Evolutionary conservation across 2,329 filamentous ascomycete genomes (phyloP), one percentile per base, ranked within the genome.

Genomic region (Fusarium dlaminii): DNA sequence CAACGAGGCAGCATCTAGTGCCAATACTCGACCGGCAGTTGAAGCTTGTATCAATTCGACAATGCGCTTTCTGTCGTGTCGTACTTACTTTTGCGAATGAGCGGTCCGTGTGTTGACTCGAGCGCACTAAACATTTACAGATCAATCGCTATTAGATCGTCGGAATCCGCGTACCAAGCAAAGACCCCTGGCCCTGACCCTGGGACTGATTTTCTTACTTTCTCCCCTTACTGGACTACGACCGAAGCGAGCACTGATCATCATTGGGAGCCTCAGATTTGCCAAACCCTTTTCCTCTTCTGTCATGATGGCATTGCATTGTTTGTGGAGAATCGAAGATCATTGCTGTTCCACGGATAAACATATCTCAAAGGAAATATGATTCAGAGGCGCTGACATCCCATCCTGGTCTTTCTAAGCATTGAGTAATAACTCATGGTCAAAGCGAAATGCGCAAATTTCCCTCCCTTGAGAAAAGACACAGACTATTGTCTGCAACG

Each of bases 221-320:
- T 48, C 40, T n/a, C 56, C 32, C 43, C 45, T 66, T 46, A 42
- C 42, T n/a, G n/a, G n/a, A n/a, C n/a, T 52, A n/a, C 30, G 8
- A 29, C 55, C 20, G 42, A 49, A 63, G 62, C 67, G 51, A 66
- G 51, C 27, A 58, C 36, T 36, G 67, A 72, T 72, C 68, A 49
- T 40, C 36, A 29, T 27, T 32, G 27, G 34, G 40, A 51, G n/a
- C 36, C n/a, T 68, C 30, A 51, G 45, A 51, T 60, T 57, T 51
- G 34, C 54, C n/a, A 56, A 15, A 22, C 29, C 30, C 43, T 20
- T 51, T 71, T 43, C 30, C 67, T 34, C 30, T 55, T 71, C 49
- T 48, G 67, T 55, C 40, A 42, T 66, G 66, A 66, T 42, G 52
- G 17, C 67, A 70, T 72, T 37, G 30, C 69, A 72, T 60, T 56